Base-by-base conservation (phyloP, 108 stramenopile species). In the Bacterosira constricta region DNA sequence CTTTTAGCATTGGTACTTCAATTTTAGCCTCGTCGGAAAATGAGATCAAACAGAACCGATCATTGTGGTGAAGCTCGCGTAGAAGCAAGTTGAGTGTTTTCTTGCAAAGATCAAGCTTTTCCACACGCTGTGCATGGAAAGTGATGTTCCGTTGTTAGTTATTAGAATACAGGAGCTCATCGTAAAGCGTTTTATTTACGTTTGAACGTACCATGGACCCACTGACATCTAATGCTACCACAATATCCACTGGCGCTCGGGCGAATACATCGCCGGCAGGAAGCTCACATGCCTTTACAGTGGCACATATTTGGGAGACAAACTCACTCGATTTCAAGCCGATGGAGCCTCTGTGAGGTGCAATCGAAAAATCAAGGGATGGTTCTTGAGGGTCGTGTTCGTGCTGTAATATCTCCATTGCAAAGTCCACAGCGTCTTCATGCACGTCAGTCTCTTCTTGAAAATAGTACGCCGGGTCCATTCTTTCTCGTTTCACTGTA, bases 31-130 rank as follows among this genome's bases (percentile, higher is more conserved):
- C 72, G 27, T 75, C 63, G 18, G 52, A 57, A 61, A 86, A 90
- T 5, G 79, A 65, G 26, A 88, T 71, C 34, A 90, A 61, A 10
- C 83, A 83, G 56, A 90, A 82, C 17, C 87, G 75, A 64, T 90
- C 90, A 4, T 75, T 50, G 32, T 87, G 58, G 12, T 66, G 53
- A 21, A 90, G 78, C 42, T 81, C 78, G 13, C 73, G 58, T 4
- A 86, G 38, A 0, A 90, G 56, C 39, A 86, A 26, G 30, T 63
- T 34, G 44, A 82, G 71, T 10, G 87, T 90, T 23, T 75, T 80
- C 58, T 88, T 88, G 71, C 89, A 90, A 3, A 87, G 66, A 25
- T 77, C 68, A 4, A 90, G 57, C 56, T 86, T 86, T 6, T 70
- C 87, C 63, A 44, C 36, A 7, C 85, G 71, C n/a, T n/a, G n/a